phyloP scores from a whole-genome alignment of 768 basidiomycete genomes.

The Suillus lakei region DNA sequence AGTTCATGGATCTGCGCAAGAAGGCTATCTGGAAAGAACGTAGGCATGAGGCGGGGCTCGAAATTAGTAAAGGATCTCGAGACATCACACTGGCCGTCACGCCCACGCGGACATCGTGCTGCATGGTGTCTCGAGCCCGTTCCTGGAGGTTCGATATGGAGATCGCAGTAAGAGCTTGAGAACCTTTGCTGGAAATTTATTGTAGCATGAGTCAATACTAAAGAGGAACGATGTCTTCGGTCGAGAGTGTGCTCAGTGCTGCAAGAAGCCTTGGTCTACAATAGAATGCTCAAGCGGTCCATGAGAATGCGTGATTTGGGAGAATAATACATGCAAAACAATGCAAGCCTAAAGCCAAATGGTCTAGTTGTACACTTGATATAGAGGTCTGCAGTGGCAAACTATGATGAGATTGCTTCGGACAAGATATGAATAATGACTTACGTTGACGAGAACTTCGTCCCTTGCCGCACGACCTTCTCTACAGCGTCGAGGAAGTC shows the following conservation, averaged over 20 bases:
- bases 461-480: constrained; percentile 97
- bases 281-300: not conserved
- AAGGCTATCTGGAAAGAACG: too few species aligned
- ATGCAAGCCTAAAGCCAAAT: not conserved
- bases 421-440: constrained; percentile 31
- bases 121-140: not conserved
- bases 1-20: too few species aligned
- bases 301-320: constrained; percentile 3
- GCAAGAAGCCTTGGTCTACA: not conserved
- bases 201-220: not conserved
- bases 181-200: not conserved
- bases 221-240: too few species aligned
- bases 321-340: constrained; percentile 1
- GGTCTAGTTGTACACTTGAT: constrained; percentile 91
- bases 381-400: constrained; percentile 64
- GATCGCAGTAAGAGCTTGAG: not conserved
- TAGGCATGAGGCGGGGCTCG: too few species aligned
- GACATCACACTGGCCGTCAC: too few species aligned
- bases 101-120: not conserved
- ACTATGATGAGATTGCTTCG: constrained; percentile 1
- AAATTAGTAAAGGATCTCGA: too few species aligned
- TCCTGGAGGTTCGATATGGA: not conserved
- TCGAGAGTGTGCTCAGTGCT: not conserved
- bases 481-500: constrained; percentile 98
- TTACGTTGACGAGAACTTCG: constrained; percentile 97